Evolutionary conservation across 441 rosid species (phyloP).

Genomic region (Euphorbia schlechtendalii): DNA sequence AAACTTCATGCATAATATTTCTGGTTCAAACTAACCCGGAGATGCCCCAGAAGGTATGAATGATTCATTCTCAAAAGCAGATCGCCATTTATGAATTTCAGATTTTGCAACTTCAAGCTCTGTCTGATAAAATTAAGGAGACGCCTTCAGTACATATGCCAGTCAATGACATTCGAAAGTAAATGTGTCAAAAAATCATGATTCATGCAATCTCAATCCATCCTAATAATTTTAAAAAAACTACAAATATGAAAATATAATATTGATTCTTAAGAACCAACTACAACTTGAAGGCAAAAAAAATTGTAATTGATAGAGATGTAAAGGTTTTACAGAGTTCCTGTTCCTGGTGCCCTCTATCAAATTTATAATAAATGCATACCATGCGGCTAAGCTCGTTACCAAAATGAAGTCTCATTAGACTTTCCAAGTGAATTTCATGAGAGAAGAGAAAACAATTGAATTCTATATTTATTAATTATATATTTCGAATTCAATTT

Average conservation of each 20-base stretch:
- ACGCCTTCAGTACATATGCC: neutral
- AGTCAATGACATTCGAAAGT: neutral
- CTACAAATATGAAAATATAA: neutral
- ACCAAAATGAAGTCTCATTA: neutral
- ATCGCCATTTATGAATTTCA: conserved; percentile 80
- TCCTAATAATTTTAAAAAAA: neutral
- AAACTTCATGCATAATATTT: neutral
- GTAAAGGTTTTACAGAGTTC: neutral
- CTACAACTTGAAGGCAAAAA: neutral
- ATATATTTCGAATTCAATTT: no score
- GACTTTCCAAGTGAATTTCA: neutral
- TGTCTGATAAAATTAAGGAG: conserved; percentile 28
- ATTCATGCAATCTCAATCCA: neutral
- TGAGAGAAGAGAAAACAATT: neutral
- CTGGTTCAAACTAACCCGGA: conserved; percentile 57
- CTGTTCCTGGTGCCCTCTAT: neutral
- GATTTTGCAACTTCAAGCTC: conserved; percentile 78
- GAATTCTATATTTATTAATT: no score
- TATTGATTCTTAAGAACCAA: neutral
- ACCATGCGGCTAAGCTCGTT: neutral
- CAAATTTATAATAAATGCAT: neutral
- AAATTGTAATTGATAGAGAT: neutral
- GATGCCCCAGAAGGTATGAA: conserved; percentile 57
- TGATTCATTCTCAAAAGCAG: conserved; percentile 69
- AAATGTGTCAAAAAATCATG: neutral